Evolutionary conservation across 1,284 basidiomycete genomes (phyloP).

Genomic region (Trichosporon coremiiforme): DNA sequence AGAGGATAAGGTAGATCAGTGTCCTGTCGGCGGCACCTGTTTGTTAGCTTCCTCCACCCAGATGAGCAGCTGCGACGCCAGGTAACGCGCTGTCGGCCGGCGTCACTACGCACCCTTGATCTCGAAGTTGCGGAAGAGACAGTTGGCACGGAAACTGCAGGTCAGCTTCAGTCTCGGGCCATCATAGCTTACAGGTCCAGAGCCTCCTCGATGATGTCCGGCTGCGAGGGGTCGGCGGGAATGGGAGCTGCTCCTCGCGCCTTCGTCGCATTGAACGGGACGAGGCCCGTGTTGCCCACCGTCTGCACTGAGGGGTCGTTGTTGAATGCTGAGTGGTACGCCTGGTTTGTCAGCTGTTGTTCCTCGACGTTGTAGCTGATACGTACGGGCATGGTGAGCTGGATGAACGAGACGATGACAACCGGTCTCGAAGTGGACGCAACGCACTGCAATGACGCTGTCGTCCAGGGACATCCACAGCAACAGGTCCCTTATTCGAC

Average conservation of each 20-base stretch:
- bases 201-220: constrained; percentile 95
- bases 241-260: constrained; percentile 60
- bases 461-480: not conserved
- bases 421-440: not conserved
- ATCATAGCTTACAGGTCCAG: constrained; percentile 67
- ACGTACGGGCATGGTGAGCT: constrained; percentile 37
- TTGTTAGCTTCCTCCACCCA: not conserved
- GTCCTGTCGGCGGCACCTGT: constrained; percentile 84
- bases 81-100: not conserved
- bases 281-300: constrained; percentile 85
- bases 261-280: constrained; percentile 82
- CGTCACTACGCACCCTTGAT: constrained; percentile 71
- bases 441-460: constrained; percentile 29
- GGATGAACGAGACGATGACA: constrained; percentile 16
- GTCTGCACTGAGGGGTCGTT: constrained; percentile 77
- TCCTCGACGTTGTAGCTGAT: no score
- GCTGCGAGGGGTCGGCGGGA: constrained; percentile 70
- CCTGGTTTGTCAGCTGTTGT: constrained; percentile 63
- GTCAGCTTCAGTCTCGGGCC: not conserved
- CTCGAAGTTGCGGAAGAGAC: constrained; percentile 99
- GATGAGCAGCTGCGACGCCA: not conserved
- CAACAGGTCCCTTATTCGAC: constrained; percentile 1
- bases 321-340: constrained; percentile 95
- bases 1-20: constrained; percentile 96
- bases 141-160: constrained; percentile 88